A percentile compares a stretch with the other conserved stretches of the same genome.
Evolutionary conservation across 108 stramenopile genomes (phyloP).

Genomic region (Conticribra guillardii): DNA sequence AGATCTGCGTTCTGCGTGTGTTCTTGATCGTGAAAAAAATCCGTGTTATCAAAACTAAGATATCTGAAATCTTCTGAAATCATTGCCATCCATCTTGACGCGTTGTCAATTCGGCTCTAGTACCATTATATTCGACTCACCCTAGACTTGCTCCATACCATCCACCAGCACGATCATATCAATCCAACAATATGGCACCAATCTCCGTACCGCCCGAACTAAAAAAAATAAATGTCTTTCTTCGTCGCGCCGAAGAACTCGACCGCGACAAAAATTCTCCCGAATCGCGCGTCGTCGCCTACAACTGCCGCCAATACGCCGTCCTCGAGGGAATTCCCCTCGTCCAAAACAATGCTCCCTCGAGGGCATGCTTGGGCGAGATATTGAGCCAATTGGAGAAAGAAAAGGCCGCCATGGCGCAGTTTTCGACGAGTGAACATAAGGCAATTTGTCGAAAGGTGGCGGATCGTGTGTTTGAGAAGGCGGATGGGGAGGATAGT

Average conservation of each 20-base stretch:
- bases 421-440: constrained; percentile 74
- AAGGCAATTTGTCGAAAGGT: constrained; percentile 76
- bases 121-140: too few relatives aligned
- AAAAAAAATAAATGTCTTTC: constrained; percentile 78
- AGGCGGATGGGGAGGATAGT: constrained; percentile 88
- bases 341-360: constrained; percentile 20
- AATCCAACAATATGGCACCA: too few relatives aligned
- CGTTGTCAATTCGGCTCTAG: too few relatives aligned
- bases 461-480: constrained; percentile 82
- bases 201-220: constrained; percentile 70
- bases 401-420: constrained; percentile 75
- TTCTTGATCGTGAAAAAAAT: too few relatives aligned
- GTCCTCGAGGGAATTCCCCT: constrained; percentile 76
- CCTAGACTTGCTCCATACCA: too few relatives aligned
- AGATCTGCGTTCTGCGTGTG: too few relatives aligned
- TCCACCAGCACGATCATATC: too few relatives aligned
- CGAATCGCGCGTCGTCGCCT: constrained; percentile 88
- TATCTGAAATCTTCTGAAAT: too few relatives aligned
- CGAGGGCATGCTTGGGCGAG: constrained; percentile 63
- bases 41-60: too few relatives aligned
- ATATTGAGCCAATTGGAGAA: constrained; percentile 66
- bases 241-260: constrained; percentile 90
- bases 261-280: constrained; percentile 68
- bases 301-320: constrained; percentile 92
- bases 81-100: too few relatives aligned